phyloP scores from a whole-genome alignment of 352 stramenopile genomes.

The Ophiocytium majus region DNA sequence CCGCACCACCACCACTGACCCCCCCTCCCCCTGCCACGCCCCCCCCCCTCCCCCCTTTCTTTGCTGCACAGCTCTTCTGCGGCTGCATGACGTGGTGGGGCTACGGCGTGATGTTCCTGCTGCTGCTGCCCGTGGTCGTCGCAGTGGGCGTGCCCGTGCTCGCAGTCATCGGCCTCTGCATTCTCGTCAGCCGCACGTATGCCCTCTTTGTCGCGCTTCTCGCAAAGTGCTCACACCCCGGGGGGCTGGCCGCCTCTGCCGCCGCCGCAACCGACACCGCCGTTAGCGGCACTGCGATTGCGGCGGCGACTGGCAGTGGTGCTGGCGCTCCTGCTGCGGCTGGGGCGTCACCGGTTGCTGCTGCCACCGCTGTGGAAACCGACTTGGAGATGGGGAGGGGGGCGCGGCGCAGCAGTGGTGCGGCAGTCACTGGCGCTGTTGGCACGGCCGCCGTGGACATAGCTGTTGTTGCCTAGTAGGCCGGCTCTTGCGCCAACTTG shows the following conservation, averaged over 20 bases:
- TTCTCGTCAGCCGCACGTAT: not conserved
- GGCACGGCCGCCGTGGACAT: not conserved
- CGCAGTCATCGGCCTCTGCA: not conserved
- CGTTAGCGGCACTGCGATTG: not conserved
- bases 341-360: not conserved
- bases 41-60: not conserved
- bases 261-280: not conserved
- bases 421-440: not conserved
- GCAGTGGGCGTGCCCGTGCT: constrained; percentile 15
- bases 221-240: constrained; percentile 22
- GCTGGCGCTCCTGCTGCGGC: too few species aligned
- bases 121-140: constrained; percentile 41
- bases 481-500: too few species aligned
- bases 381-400: too few species aligned
- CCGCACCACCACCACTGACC: too few species aligned
- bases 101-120: constrained; percentile 46
- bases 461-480: too few species aligned
- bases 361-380: not conserved
- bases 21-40: not conserved
- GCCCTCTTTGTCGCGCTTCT: not conserved
- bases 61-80: constrained; percentile 36
- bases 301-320: too few species aligned
- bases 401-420: not conserved
- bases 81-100: constrained; percentile 50
- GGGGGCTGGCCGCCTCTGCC: not conserved